phyloP scores from a whole-genome alignment of 345 rosid genomes.

The Clausena lansium region DNA sequence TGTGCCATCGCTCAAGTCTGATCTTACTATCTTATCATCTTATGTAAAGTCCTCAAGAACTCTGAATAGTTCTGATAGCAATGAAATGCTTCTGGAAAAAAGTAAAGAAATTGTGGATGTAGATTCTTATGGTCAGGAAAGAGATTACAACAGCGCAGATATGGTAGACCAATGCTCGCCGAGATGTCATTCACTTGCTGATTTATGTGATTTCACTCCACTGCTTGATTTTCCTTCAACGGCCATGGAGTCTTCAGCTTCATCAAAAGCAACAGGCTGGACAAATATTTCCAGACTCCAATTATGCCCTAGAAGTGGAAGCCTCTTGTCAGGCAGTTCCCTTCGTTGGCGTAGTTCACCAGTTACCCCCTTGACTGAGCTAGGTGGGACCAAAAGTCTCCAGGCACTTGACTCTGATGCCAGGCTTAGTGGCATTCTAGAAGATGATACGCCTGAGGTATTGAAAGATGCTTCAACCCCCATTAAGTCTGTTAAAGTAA shows the following conservation, averaged over 20 bases:
- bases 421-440: conserved; percentile 26
- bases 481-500: conserved; percentile 37
- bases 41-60: conserved; percentile 26
- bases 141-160: conserved; percentile 24
- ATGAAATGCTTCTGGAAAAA: conserved; percentile 25
- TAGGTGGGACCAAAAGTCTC: conserved; percentile 27
- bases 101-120: conserved; percentile 25
- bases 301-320: conserved; percentile 27
- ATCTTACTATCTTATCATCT: conserved; percentile 28
- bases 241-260: conserved; percentile 26
- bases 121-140: conserved; percentile 21
- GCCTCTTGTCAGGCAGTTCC: conserved; percentile 25
- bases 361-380: conserved; percentile 31
- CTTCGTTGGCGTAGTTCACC: conserved; percentile 40
- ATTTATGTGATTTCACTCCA: conserved; percentile 34
- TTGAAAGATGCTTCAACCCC: conserved; percentile 40
- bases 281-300: conserved; percentile 25
- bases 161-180: conserved; percentile 30
- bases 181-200: conserved; percentile 21
- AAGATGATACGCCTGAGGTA: conserved; percentile 53
- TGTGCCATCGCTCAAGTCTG: conserved; percentile 36
- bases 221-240: conserved; percentile 21
- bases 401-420: conserved; percentile 25
- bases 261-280: conserved; percentile 34
- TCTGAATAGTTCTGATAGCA: conserved; percentile 23